Conservation (phyloP, 306 rosid genomes). For the Cyclanthera cordifolia region DNA sequence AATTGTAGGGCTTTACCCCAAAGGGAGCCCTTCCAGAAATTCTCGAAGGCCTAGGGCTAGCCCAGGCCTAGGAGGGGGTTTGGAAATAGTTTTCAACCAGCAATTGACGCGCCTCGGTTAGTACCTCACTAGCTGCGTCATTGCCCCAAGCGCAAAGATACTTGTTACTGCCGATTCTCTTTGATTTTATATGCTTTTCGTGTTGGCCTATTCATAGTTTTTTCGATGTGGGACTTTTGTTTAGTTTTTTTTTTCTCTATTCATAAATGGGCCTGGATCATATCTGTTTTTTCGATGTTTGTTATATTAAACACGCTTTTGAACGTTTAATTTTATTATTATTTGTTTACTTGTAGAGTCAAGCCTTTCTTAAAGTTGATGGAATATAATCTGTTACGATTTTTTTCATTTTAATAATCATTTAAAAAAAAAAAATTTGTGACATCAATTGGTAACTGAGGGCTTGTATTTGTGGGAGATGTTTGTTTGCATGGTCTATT, state of each 20-base stretch:
- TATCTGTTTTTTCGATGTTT: too few species aligned
- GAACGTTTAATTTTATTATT: too few species aligned
- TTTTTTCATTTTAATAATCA: too few species aligned
- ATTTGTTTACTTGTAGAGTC: too few species aligned
- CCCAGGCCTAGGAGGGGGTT: constrained; percentile 22
- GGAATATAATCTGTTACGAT: too few species aligned
- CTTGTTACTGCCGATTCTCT: rapidly evolving
- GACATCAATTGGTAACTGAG: too few species aligned
- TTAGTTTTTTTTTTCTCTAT: background rate
- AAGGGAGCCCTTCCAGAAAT: constrained; percentile 21
- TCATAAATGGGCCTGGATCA: background rate
- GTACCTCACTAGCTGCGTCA: constrained; percentile 24
- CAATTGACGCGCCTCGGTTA: constrained; percentile 23
- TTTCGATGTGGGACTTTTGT: constrained; percentile 19
- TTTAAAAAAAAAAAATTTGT: too few species aligned
- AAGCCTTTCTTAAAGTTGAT: too few species aligned
- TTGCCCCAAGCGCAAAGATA: constrained; percentile 24
- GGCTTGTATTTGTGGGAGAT: too few species aligned
- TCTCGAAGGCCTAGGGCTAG: constrained; percentile 13
- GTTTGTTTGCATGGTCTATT: too few species aligned
- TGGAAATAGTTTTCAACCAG: constrained; percentile 24
- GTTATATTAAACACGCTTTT: too few species aligned
- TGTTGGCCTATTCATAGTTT: too few species aligned
- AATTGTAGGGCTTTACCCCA: constrained; percentile 15
- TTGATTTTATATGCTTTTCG: background rate